A percentile compares a stretch with the other conserved stretches of the same genome.
These are phyloP conservation scores for Phytophthora syringae DNA, from an alignment of 352 stramenopile genomes.

Conservation along the genomic window DNA sequence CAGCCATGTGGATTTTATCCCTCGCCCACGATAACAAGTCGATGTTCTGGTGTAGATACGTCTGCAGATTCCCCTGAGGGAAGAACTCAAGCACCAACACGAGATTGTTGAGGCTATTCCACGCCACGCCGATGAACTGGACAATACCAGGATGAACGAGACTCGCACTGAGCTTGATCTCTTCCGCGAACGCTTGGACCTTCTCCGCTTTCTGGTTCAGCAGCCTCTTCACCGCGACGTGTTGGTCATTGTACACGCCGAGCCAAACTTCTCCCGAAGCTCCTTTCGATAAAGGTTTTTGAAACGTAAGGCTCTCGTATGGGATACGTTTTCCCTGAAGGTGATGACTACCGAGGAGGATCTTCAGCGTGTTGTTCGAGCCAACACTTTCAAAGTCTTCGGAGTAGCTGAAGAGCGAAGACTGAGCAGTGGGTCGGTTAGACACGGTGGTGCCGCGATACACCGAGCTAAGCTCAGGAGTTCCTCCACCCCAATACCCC, in stretches of 20 bases:
- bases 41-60: constrained; percentile 22
- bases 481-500: constrained; percentile 2
- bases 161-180: constrained; percentile 62
- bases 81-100: constrained; percentile 44
- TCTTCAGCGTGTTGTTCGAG: constrained; percentile 29
- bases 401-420: constrained; percentile 8
- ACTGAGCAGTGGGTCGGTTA: constrained; percentile 7
- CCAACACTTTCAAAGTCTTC: constrained; percentile 17
- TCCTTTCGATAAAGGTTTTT: constrained; percentile 31
- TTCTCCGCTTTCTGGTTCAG: constrained; percentile 38
- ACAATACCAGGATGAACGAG: constrained; percentile 60
- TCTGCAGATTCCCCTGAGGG: constrained; percentile 26
- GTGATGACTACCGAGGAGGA: constrained; percentile 17
- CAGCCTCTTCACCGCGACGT: constrained; percentile 52
- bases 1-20: constrained; percentile 56
- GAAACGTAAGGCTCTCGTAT: constrained; percentile 22
- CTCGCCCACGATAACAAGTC: constrained; percentile 37
- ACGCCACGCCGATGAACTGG: constrained; percentile 57
- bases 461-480: neutral
- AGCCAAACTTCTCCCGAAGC: constrained; percentile 56
- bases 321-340: constrained; percentile 31
- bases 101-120: constrained; percentile 45
- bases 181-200: constrained; percentile 47
- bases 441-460: neutral
- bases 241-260: constrained; percentile 43